Base-by-base conservation (phyloP, 2,329 filamentous ascomycete species). In the Dactylellina parvicollis region DNA sequence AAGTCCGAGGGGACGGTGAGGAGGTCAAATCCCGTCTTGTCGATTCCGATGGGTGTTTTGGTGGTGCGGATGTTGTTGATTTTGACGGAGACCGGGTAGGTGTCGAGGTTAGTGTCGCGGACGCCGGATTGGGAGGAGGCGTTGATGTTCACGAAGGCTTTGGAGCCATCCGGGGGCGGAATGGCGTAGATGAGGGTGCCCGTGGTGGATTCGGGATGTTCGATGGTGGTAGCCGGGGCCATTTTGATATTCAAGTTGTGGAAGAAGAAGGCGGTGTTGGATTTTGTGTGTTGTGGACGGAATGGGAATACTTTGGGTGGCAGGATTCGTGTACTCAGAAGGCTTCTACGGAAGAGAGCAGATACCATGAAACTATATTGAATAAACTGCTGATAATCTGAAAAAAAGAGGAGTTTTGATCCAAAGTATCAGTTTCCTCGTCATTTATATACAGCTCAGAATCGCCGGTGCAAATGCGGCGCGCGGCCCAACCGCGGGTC, bases 51-150 rank as follows among this genome's bases (percentile, higher is more conserved):
- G 16, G 85, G 81, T 2, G 82, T 78, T 79, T 95, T 92, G 56
- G 83, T 83, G 55, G 89, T 90, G 59, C 92, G 90, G 77, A 93
- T 85, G 81, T 97, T 92, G 74, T 84, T 82, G 77, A 97, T 85
- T 3, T 79, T 78, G 28, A 92, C 86, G 1, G 83, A 79, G 20
- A 87, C 83, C 7, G 80, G 46, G 40, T 80, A 77, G 70, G 84
- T 81, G 59, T 80, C 80, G 80, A 86, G 90, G 84, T 96, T 96
- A 75, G 85, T 85, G 78, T 87, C 85, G 0, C 88, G 87, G 24
- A 84, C 78, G 67, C 88, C 89, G 1, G 84, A 80, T 5, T 36
- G 16, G 0, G 89, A 86, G 0, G 86, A 87, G 7, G 82, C 79
- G 75, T 91, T 88, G 77, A 92, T 88, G 80, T 88, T 87, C 81